Percentiles rank a stretch among this genome's conserved stretches.
Evolutionary conservation across 495 filamentous ascomycete species (phyloP).

Genomic region (Aspergillus indologenus): DNA sequence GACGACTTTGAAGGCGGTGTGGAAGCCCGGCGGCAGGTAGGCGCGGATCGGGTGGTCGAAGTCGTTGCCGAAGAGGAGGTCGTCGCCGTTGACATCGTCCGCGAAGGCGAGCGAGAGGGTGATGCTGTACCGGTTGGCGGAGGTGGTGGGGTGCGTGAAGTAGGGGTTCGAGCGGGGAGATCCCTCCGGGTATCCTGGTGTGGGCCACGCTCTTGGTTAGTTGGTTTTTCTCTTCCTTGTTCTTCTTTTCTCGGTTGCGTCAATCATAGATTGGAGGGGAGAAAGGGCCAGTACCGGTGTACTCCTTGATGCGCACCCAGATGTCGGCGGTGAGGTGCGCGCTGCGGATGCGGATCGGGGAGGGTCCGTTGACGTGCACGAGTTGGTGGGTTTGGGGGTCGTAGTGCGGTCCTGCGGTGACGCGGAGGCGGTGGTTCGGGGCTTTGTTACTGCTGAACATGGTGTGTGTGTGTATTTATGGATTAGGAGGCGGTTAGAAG

Average conservation of each 20-base stretch:
- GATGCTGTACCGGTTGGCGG: conserved; percentile 76
- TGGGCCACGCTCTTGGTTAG: too few relatives aligned
- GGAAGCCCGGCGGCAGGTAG: conserved; percentile 81
- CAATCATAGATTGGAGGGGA: not conserved
- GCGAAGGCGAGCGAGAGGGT: conserved; percentile 71
- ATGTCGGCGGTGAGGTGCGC: conserved; percentile 59
- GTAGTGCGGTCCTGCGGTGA: conserved; percentile 68
- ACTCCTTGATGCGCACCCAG: conserved; percentile 66
- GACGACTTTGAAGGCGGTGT: conserved; percentile 73
- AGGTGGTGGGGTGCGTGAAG: conserved; percentile 68
- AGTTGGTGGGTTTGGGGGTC: conserved; percentile 59
- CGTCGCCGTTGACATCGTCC: conserved; percentile 59
- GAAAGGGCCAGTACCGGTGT: conserved; percentile 53
- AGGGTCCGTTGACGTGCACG: conserved; percentile 67
- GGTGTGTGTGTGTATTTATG: not conserved
- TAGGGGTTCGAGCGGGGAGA: conserved; percentile 71
- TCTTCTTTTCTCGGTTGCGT: too few relatives aligned
- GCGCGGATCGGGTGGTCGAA: conserved; percentile 86
- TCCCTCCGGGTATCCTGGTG: conserved; percentile 55
- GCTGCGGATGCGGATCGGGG: conserved; percentile 55
- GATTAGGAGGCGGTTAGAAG: not conserved
- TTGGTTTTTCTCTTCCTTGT: too few relatives aligned
- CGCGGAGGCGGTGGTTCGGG: conserved; percentile 36
- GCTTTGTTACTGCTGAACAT: conserved; percentile 9
- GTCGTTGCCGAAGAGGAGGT: conserved; percentile 88